These are phyloP conservation scores for Cucurbita ficifolia DNA, from an alignment of 306 rosid genomes.

Conservation along the genomic window DNA sequence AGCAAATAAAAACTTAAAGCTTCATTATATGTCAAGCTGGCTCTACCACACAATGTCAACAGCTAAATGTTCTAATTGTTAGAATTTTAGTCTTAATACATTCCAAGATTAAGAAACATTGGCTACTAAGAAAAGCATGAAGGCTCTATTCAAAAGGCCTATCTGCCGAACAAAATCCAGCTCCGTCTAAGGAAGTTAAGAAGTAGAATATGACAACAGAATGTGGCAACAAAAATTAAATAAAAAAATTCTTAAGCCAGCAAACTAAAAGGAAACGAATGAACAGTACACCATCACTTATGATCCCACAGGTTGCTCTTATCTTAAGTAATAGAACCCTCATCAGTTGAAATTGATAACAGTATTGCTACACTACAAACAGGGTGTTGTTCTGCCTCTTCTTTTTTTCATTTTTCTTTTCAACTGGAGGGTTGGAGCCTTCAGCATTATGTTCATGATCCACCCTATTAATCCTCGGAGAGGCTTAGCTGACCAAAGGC, in stretches of 20 bases:
- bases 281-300: neutral
- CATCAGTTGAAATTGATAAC: neutral
- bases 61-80: neutral
- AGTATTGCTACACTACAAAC: neutral
- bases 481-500: neutral
- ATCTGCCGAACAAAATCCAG: neutral
- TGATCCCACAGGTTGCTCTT: neutral
- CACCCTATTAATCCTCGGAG: neutral
- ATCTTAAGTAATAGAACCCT: neutral
- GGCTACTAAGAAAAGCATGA: neutral
- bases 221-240: neutral
- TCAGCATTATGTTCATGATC: neutral
- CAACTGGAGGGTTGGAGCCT: neutral
- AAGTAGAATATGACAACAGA: neutral
- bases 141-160: neutral
- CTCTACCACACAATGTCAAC: neutral
- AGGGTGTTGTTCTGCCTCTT: neutral
- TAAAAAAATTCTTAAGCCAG: neutral
- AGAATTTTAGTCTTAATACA: neutral
- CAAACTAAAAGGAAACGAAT: neutral
- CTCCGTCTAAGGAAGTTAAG: neutral
- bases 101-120: neutral
- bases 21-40: neutral
- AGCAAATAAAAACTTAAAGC: neutral
- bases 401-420: neutral